phyloP scores from a whole-genome alignment of 768 basidiomycete species.

The Trametes sanguinea region DNA sequence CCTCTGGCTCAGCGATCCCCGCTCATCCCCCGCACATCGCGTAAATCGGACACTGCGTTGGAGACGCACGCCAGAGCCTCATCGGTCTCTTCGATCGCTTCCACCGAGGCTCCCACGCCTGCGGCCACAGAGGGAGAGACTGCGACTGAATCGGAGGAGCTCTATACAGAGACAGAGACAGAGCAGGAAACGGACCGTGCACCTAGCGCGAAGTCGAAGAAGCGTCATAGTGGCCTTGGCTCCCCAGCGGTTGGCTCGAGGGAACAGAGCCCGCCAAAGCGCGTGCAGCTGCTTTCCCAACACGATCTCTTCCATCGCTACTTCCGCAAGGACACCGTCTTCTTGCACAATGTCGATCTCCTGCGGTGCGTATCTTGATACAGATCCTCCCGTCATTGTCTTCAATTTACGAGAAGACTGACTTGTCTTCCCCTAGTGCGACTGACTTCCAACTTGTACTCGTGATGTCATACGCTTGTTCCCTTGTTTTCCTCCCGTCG shows the following conservation, averaged over 20 bases:
- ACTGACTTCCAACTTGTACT: conserved; percentile 83
- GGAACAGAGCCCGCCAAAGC: conserved; percentile 4
- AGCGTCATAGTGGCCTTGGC: conserved; percentile 12
- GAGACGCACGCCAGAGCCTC: conserved; percentile 28
- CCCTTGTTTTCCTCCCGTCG: conserved; percentile 59
- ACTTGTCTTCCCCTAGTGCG: conserved; percentile 53
- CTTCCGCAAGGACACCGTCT: conserved; percentile 85
- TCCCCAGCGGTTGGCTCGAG: conserved; percentile 7
- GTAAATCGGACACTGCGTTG: conserved; percentile 17
- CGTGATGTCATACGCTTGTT: conserved; percentile 66
- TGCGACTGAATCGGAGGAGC: conserved; percentile 66
- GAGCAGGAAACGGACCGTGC: conserved; percentile 41
- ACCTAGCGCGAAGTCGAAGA: conserved; percentile 14
- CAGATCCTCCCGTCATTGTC: neutral
- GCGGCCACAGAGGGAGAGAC: conserved; percentile 72
- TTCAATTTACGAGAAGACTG: conserved; percentile 14
- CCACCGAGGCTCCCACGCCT: conserved; percentile 48
- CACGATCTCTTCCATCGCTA: conserved; percentile 91
- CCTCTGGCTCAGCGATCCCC: conserved; percentile 86
- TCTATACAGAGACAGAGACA: conserved; percentile 62
- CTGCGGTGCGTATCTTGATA: conserved; percentile 59
- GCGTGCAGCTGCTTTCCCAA: conserved; percentile 49
- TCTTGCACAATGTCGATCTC: conserved; percentile 80
- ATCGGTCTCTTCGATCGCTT: conserved; percentile 26
- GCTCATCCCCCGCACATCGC: conserved; percentile 35